A percentile compares a stretch with the other conserved stretches of the same genome.
phyloP scores from a whole-genome alignment of 768 basidiomycete species.

The Russula dissimulans region DNA sequence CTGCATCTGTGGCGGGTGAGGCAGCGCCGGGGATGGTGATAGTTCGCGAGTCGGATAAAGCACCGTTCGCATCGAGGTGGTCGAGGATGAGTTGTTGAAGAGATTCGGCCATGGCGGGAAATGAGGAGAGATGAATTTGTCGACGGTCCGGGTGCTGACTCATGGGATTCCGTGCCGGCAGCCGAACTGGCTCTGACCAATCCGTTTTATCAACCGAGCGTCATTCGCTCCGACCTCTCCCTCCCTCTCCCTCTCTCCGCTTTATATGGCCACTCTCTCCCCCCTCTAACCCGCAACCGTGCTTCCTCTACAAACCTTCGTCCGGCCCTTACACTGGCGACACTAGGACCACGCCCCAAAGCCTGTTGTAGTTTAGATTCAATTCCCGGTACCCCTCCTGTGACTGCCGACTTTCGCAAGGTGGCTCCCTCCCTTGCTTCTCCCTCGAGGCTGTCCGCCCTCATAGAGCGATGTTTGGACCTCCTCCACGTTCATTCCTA shows the following conservation, averaged over 20 bases:
- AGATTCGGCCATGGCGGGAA: constrained; percentile 52
- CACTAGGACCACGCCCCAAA: constrained; percentile 39
- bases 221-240: not conserved
- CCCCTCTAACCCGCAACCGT: constrained; percentile 41
- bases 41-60: constrained; percentile 59
- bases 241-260: not conserved
- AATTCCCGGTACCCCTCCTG: constrained; percentile 22
- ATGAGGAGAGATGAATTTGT: too few relatives aligned
- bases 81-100: constrained; percentile 77
- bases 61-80: constrained; percentile 45
- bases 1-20: constrained; percentile 50
- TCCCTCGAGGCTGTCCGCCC: constrained; percentile 16
- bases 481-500: constrained; percentile 12
- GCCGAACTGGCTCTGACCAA: not conserved
- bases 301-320: constrained; percentile 53
- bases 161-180: not conserved
- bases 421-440: constrained; percentile 9
- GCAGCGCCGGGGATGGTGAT: constrained; percentile 58
- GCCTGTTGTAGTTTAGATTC: constrained; percentile 25
- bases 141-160: not conserved
- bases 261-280: constrained; percentile 24
- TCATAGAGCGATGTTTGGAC: constrained; percentile 13
- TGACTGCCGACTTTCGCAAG: constrained; percentile 15
- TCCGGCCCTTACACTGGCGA: constrained; percentile 40
- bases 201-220: not conserved